Conservation (phyloP, 441 rosid species). For the Croton setiger region DNA sequence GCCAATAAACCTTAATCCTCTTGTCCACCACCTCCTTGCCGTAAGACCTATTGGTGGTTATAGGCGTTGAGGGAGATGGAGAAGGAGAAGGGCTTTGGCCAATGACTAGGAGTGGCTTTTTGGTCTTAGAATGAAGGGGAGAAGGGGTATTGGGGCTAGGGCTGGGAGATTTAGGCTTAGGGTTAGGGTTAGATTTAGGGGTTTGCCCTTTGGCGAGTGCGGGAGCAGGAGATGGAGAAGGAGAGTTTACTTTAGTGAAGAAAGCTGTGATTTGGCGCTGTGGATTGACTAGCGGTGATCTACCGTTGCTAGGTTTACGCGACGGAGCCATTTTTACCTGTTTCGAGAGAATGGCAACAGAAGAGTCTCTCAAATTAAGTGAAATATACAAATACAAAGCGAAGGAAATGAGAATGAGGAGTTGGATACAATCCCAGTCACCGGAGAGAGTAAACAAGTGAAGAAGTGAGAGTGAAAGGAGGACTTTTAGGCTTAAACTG, state of each 20-base stretch:
- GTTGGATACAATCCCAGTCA: background rate
- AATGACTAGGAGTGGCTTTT: constrained; percentile 61
- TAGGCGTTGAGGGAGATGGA: constrained; percentile 23
- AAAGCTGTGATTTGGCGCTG: constrained; percentile 74
- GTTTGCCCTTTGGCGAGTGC: constrained; percentile 23
- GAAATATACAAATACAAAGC: background rate
- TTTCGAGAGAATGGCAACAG: background rate
- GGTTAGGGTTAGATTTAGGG: constrained; percentile 37
- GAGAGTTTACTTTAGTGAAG: constrained; percentile 48
- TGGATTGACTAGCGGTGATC: constrained; percentile 80
- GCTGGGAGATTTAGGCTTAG: constrained; percentile 20
- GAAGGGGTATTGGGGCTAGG: constrained; percentile 68
- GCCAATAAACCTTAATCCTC: constrained; percentile 89
- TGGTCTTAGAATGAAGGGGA: constrained; percentile 52
- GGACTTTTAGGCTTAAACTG: background rate
- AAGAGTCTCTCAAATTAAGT: background rate
- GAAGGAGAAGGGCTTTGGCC: constrained; percentile 47
- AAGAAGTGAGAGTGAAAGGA: background rate
- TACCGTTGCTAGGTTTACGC: constrained; percentile 65
- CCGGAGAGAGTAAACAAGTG: background rate
- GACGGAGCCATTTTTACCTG: constrained; percentile 53
- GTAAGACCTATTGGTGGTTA: constrained; percentile 23
- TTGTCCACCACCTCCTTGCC: constrained; percentile 62
- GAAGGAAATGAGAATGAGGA: background rate
- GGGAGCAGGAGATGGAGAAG: constrained; percentile 33